Evolutionary conservation across 805 yeast genomes (phyloP).

Genomic region (Clavispora fructus): DNA sequence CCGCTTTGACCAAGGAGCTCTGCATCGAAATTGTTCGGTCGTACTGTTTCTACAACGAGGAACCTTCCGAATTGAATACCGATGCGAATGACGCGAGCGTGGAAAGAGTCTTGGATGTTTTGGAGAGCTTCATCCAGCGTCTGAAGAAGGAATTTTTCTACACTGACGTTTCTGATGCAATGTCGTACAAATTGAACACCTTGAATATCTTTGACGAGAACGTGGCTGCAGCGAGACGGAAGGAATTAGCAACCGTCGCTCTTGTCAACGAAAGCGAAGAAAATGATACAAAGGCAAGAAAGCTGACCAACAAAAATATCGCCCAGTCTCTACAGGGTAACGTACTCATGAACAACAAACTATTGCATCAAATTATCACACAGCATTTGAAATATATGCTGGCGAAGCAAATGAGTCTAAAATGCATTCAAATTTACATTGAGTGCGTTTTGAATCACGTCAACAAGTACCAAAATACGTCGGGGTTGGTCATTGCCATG

Average conservation of each 20-base stretch:
- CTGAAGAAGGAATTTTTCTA: constrained; percentile 12
- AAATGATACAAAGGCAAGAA: constrained; percentile 6
- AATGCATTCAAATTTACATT: constrained; percentile 21
- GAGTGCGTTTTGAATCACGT: constrained; percentile 35
- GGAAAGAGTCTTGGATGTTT: constrained; percentile 26
- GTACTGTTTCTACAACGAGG: constrained; percentile 23
- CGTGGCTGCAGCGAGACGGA: constrained; percentile 12
- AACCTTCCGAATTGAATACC: constrained; percentile 2
- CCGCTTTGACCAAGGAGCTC: constrained; percentile 28
- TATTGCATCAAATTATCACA: constrained; percentile 18
- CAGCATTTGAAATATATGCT: constrained; percentile 20
- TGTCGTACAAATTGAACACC: constrained; percentile 25
- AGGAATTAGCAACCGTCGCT: constrained; percentile 2
- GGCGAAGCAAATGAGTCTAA: not conserved
- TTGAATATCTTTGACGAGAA: constrained; percentile 22
- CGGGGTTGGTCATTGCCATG: constrained; percentile 23
- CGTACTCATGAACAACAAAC: constrained; percentile 24
- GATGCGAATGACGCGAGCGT: constrained; percentile 21
- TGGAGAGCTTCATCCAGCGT: constrained; percentile 21
- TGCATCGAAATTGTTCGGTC: constrained; percentile 29
- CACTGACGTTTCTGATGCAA: constrained; percentile 24
- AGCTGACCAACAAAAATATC: constrained; percentile 21
- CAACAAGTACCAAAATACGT: constrained; percentile 28
- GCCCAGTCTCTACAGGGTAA: constrained; percentile 25
- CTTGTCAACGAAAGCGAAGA: not conserved